A percentile compares a stretch with the other conserved stretches of the same genome.
These are phyloP conservation scores for Cercophora scortea DNA, from an alignment of 495 filamentous ascomycete genomes.

Conservation along the genomic window DNA sequence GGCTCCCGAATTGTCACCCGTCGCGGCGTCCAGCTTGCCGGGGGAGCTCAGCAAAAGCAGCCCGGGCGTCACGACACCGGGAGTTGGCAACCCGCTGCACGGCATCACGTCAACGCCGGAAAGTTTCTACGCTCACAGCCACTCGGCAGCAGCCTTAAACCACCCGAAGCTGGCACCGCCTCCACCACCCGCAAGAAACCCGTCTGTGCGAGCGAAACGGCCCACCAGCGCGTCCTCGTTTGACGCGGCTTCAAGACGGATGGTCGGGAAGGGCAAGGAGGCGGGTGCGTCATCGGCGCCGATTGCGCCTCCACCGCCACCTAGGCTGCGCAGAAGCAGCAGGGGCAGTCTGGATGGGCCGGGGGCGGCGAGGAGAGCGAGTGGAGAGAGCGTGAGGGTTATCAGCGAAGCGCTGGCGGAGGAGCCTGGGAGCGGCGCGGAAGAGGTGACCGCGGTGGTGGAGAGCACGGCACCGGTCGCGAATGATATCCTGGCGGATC, in stretches of 20 bases:
- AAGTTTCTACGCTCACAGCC: not conserved
- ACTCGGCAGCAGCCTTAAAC: not conserved
- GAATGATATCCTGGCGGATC: constrained; percentile 57
- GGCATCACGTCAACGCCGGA: not conserved
- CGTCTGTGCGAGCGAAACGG: constrained; percentile 29
- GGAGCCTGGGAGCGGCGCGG: constrained; percentile 2
- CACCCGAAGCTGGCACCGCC: constrained; percentile 31
- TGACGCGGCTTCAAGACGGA: constrained; percentile 23
- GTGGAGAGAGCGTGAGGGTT: constrained; percentile 7
- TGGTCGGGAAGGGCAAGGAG: constrained; percentile 19
- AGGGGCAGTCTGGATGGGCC: constrained; percentile 37
- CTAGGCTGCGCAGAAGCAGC: constrained; percentile 48
- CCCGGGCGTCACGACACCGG: not conserved
- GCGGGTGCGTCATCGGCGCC: constrained; percentile 9
- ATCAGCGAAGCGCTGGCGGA: constrained; percentile 9
- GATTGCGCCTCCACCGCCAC: constrained; percentile 57
- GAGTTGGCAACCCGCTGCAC: not conserved
- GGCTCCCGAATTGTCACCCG: too few relatives aligned
- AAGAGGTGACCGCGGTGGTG: not conserved
- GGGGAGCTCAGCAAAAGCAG: too few relatives aligned
- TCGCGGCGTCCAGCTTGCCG: too few relatives aligned
- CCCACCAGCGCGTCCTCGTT: constrained; percentile 23
- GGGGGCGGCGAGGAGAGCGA: constrained; percentile 7
- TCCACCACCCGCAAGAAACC: constrained; percentile 33
- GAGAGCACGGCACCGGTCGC: constrained; percentile 11